Percentiles rank a stretch among this genome's conserved stretches.
These are phyloP conservation scores for Colletotrichum camelliae DNA, from an alignment of 2,329 filamentous ascomycete genomes.

Conservation along the genomic window DNA sequence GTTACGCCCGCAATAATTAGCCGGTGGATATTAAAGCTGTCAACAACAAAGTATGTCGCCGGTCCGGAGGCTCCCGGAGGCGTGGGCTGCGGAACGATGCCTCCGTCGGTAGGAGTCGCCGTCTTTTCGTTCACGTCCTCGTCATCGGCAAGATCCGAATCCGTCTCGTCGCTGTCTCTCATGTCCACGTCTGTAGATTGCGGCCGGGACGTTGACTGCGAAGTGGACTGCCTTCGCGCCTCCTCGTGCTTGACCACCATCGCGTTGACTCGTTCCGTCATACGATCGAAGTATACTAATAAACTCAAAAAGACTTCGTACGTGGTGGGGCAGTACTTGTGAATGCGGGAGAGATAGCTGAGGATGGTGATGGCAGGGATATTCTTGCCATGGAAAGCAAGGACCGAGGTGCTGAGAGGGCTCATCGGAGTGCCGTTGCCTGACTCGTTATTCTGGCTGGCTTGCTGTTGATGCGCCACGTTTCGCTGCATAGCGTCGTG, in stretches of 20 bases:
- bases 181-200: slow-evolving; percentile 36
- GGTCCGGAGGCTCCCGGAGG: slow-evolving; percentile 27
- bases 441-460: slow-evolving; percentile 48
- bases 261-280: slow-evolving; percentile 95
- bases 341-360: slow-evolving; percentile 93
- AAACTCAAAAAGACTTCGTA: slow-evolving; percentile 97
- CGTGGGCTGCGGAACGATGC: neutral
- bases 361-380: slow-evolving; percentile 96
- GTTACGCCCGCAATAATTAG: slow-evolving; percentile 97
- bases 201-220: slow-evolving; percentile 27
- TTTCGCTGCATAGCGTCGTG: slow-evolving; percentile 88
- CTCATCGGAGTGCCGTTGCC: slow-evolving; percentile 64
- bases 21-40: slow-evolving; percentile 98
- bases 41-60: slow-evolving; percentile 84
- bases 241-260: slow-evolving; percentile 73
- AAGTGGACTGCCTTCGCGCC: slow-evolving; percentile 43
- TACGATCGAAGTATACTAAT: slow-evolving; percentile 96
- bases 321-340: slow-evolving; percentile 98
- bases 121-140: slow-evolving; percentile 33
- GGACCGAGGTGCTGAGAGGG: slow-evolving; percentile 68
- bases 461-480: slow-evolving; percentile 62
- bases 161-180: slow-evolving; percentile 46
- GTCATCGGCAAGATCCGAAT: slow-evolving; percentile 57
- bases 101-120: slow-evolving; percentile 27
- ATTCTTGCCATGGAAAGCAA: slow-evolving; percentile 98